Percentiles rank a stretch among this genome's conserved stretches.
phyloP scores from a whole-genome alignment of 805 yeast genomes.

The Wickerhamomyces silvicola region DNA sequence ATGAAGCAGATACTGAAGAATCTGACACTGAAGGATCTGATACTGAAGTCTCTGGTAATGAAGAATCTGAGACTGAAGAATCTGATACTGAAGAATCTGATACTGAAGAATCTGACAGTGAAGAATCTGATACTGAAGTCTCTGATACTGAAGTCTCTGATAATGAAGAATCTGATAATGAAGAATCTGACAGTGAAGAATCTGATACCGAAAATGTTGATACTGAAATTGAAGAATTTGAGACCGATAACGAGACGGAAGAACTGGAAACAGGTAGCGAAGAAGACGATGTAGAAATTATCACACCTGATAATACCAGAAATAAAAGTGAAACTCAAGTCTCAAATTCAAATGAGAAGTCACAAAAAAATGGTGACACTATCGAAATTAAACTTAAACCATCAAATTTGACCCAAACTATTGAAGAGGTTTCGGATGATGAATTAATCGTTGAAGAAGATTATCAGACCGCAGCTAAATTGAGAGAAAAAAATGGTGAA shows the following conservation, averaged over 20 bases:
- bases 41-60: neutral
- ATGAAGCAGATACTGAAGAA: constrained; percentile 1
- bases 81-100: neutral
- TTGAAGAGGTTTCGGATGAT: constrained; percentile 1
- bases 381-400: too few species aligned
- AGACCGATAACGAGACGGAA: neutral
- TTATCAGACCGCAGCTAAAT: too few species aligned
- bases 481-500: too few species aligned
- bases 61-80: neutral
- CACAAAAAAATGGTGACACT: too few species aligned
- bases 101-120: constrained; percentile 4
- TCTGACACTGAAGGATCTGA: neutral
- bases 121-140: neutral
- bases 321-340: too few species aligned
- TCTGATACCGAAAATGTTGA: neutral
- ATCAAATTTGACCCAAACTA: too few species aligned
- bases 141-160: constrained; percentile 1
- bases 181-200: constrained; percentile 1
- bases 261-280: constrained; percentile 1
- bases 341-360: too few species aligned
- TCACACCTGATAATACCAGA: too few species aligned
- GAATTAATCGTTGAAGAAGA: constrained; percentile 5
- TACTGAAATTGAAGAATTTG: neutral
- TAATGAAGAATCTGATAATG: constrained; percentile 1
- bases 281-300: constrained; percentile 1